These are phyloP conservation scores for Porcisia deanei DNA, from an alignment of 208 protist species.

Conservation along the genomic window DNA sequence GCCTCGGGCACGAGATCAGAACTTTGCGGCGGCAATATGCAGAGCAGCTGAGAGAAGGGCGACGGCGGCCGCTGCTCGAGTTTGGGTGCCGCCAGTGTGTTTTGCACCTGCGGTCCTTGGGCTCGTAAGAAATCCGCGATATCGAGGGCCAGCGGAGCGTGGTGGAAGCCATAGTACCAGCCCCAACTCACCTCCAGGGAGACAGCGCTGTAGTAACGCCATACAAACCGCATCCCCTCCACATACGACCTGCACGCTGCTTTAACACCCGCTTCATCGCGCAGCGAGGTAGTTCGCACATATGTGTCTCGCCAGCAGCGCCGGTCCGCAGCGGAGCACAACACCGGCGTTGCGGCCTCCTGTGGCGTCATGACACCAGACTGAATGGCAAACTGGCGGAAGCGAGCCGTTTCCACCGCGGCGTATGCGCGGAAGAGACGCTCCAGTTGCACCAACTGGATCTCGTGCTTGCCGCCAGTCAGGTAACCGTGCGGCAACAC, in stretches of 20 bases:
- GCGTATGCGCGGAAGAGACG: constrained; percentile 68
- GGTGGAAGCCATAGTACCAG: constrained; percentile 82
- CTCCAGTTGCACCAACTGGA: constrained; percentile 66
- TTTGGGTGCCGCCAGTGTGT: constrained; percentile 27
- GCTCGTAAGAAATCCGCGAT: constrained; percentile 50
- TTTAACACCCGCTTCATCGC: constrained; percentile 29
- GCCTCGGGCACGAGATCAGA: constrained; percentile 42
- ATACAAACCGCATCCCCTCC: constrained; percentile 77
- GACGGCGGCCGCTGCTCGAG: constrained; percentile 52
- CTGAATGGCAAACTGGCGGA: constrained; percentile 60
- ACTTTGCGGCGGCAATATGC: constrained; percentile 75
- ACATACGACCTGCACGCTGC: constrained; percentile 75
- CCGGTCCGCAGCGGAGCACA: constrained; percentile 43
- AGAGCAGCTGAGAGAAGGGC: constrained; percentile 74
- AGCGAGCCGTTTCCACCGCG: constrained; percentile 59
- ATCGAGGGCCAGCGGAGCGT: constrained; percentile 74
- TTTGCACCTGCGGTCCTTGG: constrained; percentile 39
- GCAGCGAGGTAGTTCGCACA: constrained; percentile 44
- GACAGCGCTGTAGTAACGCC: constrained; percentile 81
- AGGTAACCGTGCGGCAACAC: constrained; percentile 87
- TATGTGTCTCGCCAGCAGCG: constrained; percentile 56
- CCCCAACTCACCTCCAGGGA: constrained; percentile 62
- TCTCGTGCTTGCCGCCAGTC: constrained; percentile 62
- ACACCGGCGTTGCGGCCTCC: constrained; percentile 31
- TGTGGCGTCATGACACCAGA: constrained; percentile 34